Evolutionary conservation across 179 eudicot genomes (phyloP).

Genomic region (Monotropa hypopitys): DNA sequence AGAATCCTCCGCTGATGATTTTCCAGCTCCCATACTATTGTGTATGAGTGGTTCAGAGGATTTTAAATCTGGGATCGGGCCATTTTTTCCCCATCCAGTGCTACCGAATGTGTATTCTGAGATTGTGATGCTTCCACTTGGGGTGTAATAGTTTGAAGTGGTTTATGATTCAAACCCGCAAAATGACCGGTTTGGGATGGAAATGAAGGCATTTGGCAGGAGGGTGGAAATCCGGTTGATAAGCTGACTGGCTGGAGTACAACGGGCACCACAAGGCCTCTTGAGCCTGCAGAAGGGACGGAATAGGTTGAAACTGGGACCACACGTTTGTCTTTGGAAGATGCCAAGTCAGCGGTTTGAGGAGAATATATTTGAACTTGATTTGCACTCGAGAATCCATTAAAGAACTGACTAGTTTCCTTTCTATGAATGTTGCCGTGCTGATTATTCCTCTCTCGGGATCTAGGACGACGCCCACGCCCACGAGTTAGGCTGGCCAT

Average conservation of each 20-base stretch:
- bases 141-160: slow-evolving; percentile 12
- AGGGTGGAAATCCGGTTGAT: slow-evolving; percentile 31
- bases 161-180: slow-evolving; percentile 30
- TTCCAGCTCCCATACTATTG: slow-evolving; percentile 6
- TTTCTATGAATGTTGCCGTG: slow-evolving; percentile 6
- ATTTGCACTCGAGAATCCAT: slow-evolving; percentile 25
- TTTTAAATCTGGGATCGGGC: neutral
- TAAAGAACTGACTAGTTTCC: slow-evolving; percentile 15
- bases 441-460: slow-evolving; percentile 25
- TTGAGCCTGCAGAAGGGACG: slow-evolving; percentile 30
- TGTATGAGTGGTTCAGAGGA: neutral
- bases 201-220: slow-evolving; percentile 30
- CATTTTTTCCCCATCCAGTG: slow-evolving; percentile 17
- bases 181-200: slow-evolving; percentile 29
- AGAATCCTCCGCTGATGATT: slow-evolving; percentile 19
- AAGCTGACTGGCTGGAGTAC: slow-evolving; percentile 42
- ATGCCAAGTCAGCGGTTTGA: slow-evolving; percentile 8
- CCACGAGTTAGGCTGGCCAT: slow-evolving; percentile 19
- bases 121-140: slow-evolving; percentile 8
- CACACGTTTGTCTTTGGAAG: slow-evolving; percentile 21
- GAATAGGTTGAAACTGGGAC: slow-evolving; percentile 23
- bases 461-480: slow-evolving; percentile 35
- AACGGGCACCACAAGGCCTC: slow-evolving; percentile 71
- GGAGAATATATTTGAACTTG: slow-evolving; percentile 6
- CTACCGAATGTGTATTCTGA: slow-evolving; percentile 12